Evolutionary conservation across 1,139 yeast genomes (phyloP), one percentile per base, ranked within the genome.

Genomic region (Saccharomyces hybrid): DNA sequence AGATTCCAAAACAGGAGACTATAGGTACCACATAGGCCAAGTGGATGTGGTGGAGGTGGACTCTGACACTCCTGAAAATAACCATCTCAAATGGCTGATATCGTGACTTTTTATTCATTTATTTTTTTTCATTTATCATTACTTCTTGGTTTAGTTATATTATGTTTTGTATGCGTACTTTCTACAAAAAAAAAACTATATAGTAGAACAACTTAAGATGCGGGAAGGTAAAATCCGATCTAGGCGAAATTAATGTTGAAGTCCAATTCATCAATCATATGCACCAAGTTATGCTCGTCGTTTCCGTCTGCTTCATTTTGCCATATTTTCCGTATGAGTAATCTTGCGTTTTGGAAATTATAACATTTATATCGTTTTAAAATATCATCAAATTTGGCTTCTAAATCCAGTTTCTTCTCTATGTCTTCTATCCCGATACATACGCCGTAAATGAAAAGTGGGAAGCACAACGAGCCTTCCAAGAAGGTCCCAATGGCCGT

Each of bases 231-330:
- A 14, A 32, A n/a, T 8, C 5, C 1, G 27, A 2, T 8, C 48
- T 50, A 69, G 7, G 93, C 95, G 75, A 87, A 86, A 68, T 86
- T 84, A 52, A 87, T 74, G 65, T 86, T 88, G 95, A 93, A 86
- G 4, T 87, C 89, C 52, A 86, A 71, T 8, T 78, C 78, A 57
- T 82, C 80, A 46, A 87, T 80, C 49, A 86, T 77, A 19, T 75
- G 63, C 81, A 83, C 93, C 93, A 86, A 65, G 86, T 63, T 28
- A 51, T 59, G 48, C 42, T 53, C 25, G n/a, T 13, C 2, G 44
- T 9, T 38, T 60, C 80, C 44, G 3, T 38, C 44, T 5, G 44
- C 44, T 16, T 38, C 81, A 34, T 73, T 65, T 50, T 68, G 63
- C 86, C 87, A 82, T 32, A 80, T 80, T 62, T 79, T 80, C 57